Conservation (phyloP, 2,329 filamentous ascomycete genomes). For the Arthroderma sp. region DNA sequence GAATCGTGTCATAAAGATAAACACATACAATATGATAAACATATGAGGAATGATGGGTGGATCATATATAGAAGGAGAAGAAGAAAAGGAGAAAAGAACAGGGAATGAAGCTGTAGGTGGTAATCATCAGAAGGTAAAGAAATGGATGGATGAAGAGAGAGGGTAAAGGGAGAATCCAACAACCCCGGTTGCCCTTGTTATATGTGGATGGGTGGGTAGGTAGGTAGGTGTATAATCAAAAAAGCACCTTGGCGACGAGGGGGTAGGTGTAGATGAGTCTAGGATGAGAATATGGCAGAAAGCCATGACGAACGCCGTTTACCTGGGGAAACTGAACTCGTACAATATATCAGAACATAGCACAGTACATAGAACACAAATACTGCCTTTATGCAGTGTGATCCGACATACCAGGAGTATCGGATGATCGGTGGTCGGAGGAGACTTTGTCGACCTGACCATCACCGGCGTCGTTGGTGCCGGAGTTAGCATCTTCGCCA, state of each 20-base stretch:
- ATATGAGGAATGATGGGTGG: neutral
- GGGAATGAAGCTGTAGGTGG: neutral
- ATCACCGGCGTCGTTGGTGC: neutral
- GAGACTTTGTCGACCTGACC: neutral
- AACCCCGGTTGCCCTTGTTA: neutral
- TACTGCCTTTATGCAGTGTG: conserved; percentile 5
- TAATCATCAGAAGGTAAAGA: neutral
- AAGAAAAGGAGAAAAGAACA: neutral
- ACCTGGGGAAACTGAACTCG: conserved; percentile 11
- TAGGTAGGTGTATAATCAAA: neutral
- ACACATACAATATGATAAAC: neutral
- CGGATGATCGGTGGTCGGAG: conserved; percentile 4
- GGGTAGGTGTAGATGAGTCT: neutral
- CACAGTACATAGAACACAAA: neutral
- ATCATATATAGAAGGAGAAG: neutral
- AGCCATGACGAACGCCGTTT: conserved; percentile 17
- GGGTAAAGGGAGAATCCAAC: neutral
- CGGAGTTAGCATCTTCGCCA: neutral
- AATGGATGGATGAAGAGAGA: neutral
- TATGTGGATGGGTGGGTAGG: neutral
- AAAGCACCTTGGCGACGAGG: neutral
- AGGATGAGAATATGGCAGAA: conserved; percentile 11
- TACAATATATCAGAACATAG: conserved; percentile 3
- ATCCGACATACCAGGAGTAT: conserved; percentile 15
- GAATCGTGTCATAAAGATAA: conserved; percentile 1